Percentiles rank a stretch among this genome's conserved stretches.
These are phyloP conservation scores for Grosmannia huntii DNA, from an alignment of 2,329 filamentous ascomycete species.

Conservation along the genomic window DNA sequence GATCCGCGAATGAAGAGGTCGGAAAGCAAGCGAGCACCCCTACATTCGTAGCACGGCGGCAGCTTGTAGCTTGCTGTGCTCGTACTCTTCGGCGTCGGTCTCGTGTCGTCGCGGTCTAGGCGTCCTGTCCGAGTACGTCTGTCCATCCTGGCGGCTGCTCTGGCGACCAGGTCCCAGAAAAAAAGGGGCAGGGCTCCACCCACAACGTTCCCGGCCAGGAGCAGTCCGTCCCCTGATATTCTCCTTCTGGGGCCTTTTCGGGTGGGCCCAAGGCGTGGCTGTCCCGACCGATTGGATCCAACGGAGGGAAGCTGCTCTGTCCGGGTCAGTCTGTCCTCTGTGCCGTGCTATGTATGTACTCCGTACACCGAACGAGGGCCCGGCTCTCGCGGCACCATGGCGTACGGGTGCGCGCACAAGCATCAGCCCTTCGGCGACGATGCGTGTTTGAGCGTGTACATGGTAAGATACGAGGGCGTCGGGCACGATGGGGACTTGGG, in stretches of 20 bases:
- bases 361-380: too few relatives aligned
- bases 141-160: not conserved
- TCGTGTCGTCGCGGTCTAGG: too few relatives aligned
- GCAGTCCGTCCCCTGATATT: not conserved
- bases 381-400: too few relatives aligned
- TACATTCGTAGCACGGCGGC: not conserved
- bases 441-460: too few relatives aligned
- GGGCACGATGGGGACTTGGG: too few relatives aligned
- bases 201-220: not conserved
- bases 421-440: too few relatives aligned
- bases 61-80: not conserved
- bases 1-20: not conserved
- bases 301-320: not conserved
- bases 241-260: not conserved
- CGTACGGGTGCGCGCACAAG: too few relatives aligned
- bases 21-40: not conserved
- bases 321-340: not conserved
- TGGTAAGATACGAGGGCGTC: too few relatives aligned
- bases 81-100: not conserved
- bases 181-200: not conserved
- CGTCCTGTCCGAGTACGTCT: too few relatives aligned
- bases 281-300: slow-evolving; percentile 8
- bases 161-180: not conserved
- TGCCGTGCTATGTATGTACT: too few relatives aligned
- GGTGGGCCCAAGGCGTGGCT: slow-evolving; percentile 1